Conservation (phyloP, 371 early-diverging fungal genomes). For the Mucor racemosus region DNA sequence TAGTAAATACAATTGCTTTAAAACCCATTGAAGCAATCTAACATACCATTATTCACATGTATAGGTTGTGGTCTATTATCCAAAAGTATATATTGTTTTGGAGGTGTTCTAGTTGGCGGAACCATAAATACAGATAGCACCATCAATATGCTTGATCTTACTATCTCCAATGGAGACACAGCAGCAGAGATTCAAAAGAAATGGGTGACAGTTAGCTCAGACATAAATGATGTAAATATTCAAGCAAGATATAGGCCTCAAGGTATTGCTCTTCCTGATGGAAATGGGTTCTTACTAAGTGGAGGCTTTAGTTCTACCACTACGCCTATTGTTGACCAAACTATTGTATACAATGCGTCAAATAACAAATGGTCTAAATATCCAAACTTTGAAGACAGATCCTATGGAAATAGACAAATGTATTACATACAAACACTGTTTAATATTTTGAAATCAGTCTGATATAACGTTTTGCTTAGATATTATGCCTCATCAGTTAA, state of each 20-base stretch:
- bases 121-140: neutral
- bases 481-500: neutral
- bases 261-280: neutral
- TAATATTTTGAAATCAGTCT: neutral
- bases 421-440: neutral
- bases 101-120: neutral
- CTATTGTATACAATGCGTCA: neutral
- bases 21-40: neutral
- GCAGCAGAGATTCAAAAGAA: neutral
- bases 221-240: neutral
- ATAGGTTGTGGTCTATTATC: neutral
- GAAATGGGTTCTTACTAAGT: neutral
- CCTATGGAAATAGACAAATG: slow-evolving; percentile 8
- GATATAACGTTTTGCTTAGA: neutral
- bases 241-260: neutral
- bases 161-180: neutral
- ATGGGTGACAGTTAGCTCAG: neutral
- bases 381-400: neutral
- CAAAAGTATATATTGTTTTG: neutral
- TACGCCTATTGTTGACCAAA: neutral
- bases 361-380: neutral
- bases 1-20: neutral
- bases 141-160: neutral
- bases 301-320: neutral
- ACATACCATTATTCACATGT: neutral